Evolutionary conservation across 352 stramenopile genomes (phyloP).

Genomic region (Aphanomyces euteiches): DNA sequence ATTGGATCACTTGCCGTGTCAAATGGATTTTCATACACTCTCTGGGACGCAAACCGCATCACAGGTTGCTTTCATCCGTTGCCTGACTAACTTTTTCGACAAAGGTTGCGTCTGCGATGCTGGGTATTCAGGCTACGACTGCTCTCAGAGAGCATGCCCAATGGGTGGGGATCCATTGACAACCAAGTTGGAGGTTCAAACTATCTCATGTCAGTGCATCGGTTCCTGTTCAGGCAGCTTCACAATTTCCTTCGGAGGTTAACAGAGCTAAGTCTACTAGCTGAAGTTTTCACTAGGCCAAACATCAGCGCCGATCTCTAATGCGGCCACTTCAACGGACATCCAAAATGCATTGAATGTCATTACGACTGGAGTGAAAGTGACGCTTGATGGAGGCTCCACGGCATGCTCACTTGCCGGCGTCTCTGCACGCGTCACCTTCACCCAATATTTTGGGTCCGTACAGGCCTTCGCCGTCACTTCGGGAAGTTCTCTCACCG

Average conservation of each 20-base stretch:
- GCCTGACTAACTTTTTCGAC: background rate
- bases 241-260: constrained; percentile 39
- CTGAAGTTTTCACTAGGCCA: constrained; percentile 32
- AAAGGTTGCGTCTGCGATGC: constrained; percentile 83
- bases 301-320: constrained; percentile 45
- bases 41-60: constrained; percentile 84
- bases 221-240: constrained; percentile 55
- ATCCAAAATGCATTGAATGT: constrained; percentile 49
- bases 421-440: constrained; percentile 60
- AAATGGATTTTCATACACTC: constrained; percentile 55
- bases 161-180: constrained; percentile 84
- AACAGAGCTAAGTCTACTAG: constrained; percentile 35
- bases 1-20: constrained; percentile 54
- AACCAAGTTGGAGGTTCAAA: constrained; percentile 73
- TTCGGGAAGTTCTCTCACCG: background rate
- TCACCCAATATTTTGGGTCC: constrained; percentile 61
- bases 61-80: constrained; percentile 32
- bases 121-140: constrained; percentile 85
- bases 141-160: constrained; percentile 75
- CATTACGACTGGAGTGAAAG: constrained; percentile 44
- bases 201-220: constrained; percentile 59
- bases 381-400: constrained; percentile 46
- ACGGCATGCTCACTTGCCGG: constrained; percentile 47
- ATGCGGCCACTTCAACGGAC: constrained; percentile 44
- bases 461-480: constrained; percentile 38